Evolutionary conservation across 176 grass and related monocot genomes (phyloP).

Genomic region (Hyparrhenia diplandra): DNA sequence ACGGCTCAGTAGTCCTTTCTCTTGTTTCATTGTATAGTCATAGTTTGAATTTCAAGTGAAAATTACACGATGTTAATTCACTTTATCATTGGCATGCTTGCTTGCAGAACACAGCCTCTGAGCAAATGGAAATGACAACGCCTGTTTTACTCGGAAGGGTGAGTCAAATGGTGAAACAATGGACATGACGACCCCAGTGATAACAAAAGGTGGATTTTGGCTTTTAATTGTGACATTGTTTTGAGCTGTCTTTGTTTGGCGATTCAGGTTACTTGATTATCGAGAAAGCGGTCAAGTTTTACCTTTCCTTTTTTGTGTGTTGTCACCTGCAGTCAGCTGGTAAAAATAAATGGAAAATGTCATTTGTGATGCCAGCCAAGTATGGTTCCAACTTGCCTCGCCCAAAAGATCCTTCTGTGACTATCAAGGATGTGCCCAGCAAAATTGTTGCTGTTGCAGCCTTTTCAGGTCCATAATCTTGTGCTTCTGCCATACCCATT

Average conservation of each 20-base stretch:
- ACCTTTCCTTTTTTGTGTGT: constrained; percentile 3
- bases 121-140: constrained; percentile 95
- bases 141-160: constrained; percentile 69
- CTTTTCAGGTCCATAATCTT: constrained; percentile 60
- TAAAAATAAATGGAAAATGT: constrained; percentile 76
- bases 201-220: constrained; percentile 59
- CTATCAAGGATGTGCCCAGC: constrained; percentile 64
- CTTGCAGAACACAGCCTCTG: constrained; percentile 57
- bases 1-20: neutral
- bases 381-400: constrained; percentile 73
- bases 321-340: constrained; percentile 30
- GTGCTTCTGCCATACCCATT: neutral
- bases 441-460: constrained; percentile 65
- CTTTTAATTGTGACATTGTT: neutral
- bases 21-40: neutral
- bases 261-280: neutral
- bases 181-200: constrained; percentile 96
- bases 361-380: constrained; percentile 90
- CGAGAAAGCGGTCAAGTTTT: neutral
- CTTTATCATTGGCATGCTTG: constrained; percentile 18
- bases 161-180: constrained; percentile 50
- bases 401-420: constrained; percentile 75
- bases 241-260: neutral
- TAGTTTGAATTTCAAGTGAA: neutral
- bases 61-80: neutral